These are phyloP conservation scores for Ophiocordyceps camponoti-floridani DNA, from an alignment of 2,329 filamentous ascomycete genomes.

Conservation along the genomic window DNA sequence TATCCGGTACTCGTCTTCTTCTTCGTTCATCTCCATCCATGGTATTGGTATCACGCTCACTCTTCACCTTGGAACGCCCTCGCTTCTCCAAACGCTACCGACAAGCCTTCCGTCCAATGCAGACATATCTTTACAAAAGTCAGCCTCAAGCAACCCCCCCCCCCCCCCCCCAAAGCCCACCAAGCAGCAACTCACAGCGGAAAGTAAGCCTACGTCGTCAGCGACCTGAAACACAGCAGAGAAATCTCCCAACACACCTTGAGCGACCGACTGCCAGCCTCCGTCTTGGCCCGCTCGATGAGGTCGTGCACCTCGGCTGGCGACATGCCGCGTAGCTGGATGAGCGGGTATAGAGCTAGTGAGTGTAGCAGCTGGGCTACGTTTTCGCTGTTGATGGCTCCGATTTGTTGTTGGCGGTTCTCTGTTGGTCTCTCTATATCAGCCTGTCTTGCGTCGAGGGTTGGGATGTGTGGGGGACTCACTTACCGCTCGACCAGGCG, in stretches of 20 bases:
- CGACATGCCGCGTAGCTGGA: constrained; percentile 32
- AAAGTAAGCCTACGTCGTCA: constrained; percentile 34
- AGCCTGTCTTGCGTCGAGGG: not conserved
- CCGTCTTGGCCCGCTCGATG: constrained; percentile 33
- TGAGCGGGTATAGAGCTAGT: constrained; percentile 37
- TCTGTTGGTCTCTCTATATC: constrained; percentile 17
- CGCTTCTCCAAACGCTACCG: constrained; percentile 1
- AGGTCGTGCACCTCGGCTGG: constrained; percentile 38
- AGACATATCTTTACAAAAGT: constrained; percentile 34
- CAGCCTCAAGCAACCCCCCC: not conserved
- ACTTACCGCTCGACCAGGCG: constrained; percentile 46
- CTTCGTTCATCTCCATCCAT: too few species aligned
- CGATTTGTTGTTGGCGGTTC: constrained; percentile 32
- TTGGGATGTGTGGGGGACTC: too few species aligned
- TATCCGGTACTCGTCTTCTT: too few species aligned
- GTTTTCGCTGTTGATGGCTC: constrained; percentile 33
- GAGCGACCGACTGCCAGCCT: constrained; percentile 32
- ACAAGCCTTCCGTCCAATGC: constrained; percentile 39
- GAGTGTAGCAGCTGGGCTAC: constrained; percentile 35
- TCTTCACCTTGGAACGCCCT: not conserved
- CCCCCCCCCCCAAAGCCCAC: too few species aligned
- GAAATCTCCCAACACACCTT: constrained; percentile 26
- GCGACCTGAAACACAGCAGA: not conserved
- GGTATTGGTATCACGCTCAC: not conserved
- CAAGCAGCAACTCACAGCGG: constrained; percentile 29